Evolutionary conservation across 352 stramenopile species (phyloP).

Genomic region (Globisporangium okanoganense): DNA sequence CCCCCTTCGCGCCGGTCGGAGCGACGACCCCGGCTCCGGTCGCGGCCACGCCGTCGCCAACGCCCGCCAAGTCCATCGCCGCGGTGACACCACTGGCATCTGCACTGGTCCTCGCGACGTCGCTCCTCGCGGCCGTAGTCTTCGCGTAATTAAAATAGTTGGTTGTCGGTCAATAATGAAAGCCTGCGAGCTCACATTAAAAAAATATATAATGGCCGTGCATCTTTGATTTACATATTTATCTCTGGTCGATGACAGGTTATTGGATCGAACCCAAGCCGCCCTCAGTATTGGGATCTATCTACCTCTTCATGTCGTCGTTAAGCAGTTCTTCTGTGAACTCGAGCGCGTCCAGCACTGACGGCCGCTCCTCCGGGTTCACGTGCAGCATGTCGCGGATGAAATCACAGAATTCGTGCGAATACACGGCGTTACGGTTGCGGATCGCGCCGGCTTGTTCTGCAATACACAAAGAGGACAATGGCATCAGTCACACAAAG

Average conservation of each 20-base stretch:
- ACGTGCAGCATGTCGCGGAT: constrained; percentile 85
- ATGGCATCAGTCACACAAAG: not conserved
- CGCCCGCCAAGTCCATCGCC: constrained; percentile 17
- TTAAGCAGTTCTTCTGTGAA: constrained; percentile 78
- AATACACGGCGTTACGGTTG: constrained; percentile 64
- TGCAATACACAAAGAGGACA: constrained; percentile 5
- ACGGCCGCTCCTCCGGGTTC: constrained; percentile 77
- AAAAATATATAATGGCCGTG: constrained; percentile 1
- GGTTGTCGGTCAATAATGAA: too few species aligned
- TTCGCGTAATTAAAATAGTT: not conserved
- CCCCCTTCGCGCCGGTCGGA: constrained; percentile 35
- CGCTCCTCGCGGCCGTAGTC: constrained; percentile 26
- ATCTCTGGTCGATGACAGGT: not conserved
- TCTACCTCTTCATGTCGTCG: constrained; percentile 52
- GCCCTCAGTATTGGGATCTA: too few species aligned
- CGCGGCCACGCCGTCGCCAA: constrained; percentile 16
- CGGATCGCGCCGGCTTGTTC: constrained; percentile 64
- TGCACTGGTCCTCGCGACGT: constrained; percentile 20
- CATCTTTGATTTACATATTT: constrained; percentile 4
- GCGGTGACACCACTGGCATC: constrained; percentile 13
- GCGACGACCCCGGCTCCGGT: constrained; percentile 26
- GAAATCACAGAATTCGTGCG: constrained; percentile 83
- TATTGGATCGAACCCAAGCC: too few species aligned
- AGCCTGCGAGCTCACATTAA: too few species aligned
- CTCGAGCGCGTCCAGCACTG: constrained; percentile 74